phyloP scores from a whole-genome alignment of 805 yeast species.

The Wickerhamomyces xylosicus region DNA sequence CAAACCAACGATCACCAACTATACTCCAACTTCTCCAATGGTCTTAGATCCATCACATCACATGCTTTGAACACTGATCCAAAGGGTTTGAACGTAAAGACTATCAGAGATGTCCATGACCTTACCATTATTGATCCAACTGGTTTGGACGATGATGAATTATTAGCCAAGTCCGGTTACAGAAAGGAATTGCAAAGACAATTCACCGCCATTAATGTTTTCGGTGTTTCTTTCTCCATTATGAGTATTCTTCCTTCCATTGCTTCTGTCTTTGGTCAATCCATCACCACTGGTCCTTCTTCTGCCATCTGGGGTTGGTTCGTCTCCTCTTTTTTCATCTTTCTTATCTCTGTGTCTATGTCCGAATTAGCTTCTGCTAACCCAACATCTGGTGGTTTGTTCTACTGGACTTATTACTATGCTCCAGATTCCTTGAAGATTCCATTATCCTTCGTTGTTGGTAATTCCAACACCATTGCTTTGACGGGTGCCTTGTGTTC shows the following conservation, averaged over 20 bases:
- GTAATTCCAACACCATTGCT: constrained; percentile 54
- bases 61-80: constrained; percentile 13
- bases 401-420: constrained; percentile 50
- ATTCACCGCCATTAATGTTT: constrained; percentile 47
- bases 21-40: constrained; percentile 8
- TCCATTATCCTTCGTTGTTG: constrained; percentile 46
- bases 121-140: constrained; percentile 11
- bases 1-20: constrained; percentile 2
- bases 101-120: constrained; percentile 13
- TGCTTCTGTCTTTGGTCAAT: constrained; percentile 39
- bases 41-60: constrained; percentile 12
- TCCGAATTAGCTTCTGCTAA: constrained; percentile 50
- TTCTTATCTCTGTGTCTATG: constrained; percentile 46
- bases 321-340: constrained; percentile 39
- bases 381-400: constrained; percentile 68
- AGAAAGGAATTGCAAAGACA: constrained; percentile 51
- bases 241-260: constrained; percentile 57
- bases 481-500: constrained; percentile 52
- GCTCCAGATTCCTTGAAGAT: constrained; percentile 41
- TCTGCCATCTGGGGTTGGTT: constrained; percentile 61
- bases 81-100: constrained; percentile 8
- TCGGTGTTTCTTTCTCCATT: constrained; percentile 56
- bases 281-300: constrained; percentile 47
- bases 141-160: background rate
- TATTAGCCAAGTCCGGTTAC: constrained; percentile 38